phyloP scores from a whole-genome alignment of 768 basidiomycete species.

The Dacryopinax spathularia region DNA sequence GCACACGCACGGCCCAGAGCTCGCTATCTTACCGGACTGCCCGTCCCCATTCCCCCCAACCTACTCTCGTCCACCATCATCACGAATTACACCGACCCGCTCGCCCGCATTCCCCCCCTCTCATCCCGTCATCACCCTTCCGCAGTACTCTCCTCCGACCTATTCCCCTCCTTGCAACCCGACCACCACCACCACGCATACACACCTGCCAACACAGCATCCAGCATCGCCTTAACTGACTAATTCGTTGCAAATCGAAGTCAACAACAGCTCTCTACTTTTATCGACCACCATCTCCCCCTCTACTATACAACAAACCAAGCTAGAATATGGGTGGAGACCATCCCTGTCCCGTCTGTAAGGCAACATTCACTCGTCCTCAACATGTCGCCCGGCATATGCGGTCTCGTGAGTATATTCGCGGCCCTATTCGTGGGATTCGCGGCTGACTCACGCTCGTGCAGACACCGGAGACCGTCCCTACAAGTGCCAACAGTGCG shows the following conservation, averaged over 20 bases:
- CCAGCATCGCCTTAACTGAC: not conserved
- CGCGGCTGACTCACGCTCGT: constrained; percentile 8
- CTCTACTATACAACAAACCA: not conserved
- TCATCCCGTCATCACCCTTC: not conserved
- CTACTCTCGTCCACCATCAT: not conserved
- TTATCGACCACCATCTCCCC: not conserved
- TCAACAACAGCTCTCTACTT: not conserved
- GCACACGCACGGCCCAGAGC: no score
- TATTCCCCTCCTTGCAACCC: not conserved
- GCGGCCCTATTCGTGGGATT: constrained; percentile 12
- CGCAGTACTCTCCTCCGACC: not conserved
- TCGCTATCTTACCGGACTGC: not conserved
- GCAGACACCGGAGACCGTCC: constrained; percentile 80
- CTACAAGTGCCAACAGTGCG: constrained; percentile 77
- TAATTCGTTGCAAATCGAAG: not conserved
- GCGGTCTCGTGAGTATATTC: constrained; percentile 43
- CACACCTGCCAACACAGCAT: constrained; percentile 1
- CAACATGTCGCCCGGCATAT: constrained; percentile 84
- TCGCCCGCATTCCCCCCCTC: not conserved
- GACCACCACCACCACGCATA: not conserved
- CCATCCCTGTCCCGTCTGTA: constrained; percentile 77
- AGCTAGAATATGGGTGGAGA: constrained; percentile 49
- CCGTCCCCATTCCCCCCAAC: not conserved
- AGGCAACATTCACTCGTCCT: constrained; percentile 74
- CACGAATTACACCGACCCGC: not conserved